phyloP scores from a whole-genome alignment of 139 green algal species.

The Spirogloea muscicola region DNA sequence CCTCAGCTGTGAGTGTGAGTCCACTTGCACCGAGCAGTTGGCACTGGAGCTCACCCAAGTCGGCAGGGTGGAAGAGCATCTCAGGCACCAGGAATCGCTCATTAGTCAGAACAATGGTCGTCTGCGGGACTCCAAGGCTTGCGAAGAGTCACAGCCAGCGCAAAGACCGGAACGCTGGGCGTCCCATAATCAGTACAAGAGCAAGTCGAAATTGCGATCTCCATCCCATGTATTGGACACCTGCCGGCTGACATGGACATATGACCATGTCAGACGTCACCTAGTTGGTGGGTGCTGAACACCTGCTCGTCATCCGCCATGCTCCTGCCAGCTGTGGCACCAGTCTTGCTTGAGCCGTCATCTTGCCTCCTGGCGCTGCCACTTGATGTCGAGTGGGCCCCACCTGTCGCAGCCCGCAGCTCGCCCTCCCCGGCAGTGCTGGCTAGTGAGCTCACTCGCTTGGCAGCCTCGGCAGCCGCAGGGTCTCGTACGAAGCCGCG shows the following conservation, averaged over 20 bases:
- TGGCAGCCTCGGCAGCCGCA: background rate
- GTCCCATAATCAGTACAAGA: no score
- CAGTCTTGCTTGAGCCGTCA: constrained; percentile 9
- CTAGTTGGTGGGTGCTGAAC: no score
- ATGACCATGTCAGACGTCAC: no score
- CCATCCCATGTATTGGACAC: no score
- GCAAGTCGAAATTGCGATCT: no score
- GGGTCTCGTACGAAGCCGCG: constrained; percentile 66
- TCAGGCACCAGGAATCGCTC: constrained; percentile 98
- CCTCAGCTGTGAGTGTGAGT: background rate
- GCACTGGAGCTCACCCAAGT: constrained; percentile 38
- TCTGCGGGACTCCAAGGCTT: no score
- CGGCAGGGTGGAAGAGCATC: constrained; percentile 71
- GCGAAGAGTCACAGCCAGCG: no score
- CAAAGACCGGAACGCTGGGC: no score
- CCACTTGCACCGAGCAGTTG: background rate
- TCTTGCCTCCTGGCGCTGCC: background rate
- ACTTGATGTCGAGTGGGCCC: background rate
- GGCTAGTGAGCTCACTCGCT: background rate
- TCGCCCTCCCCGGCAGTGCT: constrained; percentile 5
- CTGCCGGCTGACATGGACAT: no score
- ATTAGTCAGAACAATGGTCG: constrained; percentile 86
- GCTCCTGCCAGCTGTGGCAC: background rate
- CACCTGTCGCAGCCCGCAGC: background rate
- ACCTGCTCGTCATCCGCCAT: no score